phyloP scores from a whole-genome alignment of 1,284 basidiomycete genomes.

The Blastosporella zonata region DNA sequence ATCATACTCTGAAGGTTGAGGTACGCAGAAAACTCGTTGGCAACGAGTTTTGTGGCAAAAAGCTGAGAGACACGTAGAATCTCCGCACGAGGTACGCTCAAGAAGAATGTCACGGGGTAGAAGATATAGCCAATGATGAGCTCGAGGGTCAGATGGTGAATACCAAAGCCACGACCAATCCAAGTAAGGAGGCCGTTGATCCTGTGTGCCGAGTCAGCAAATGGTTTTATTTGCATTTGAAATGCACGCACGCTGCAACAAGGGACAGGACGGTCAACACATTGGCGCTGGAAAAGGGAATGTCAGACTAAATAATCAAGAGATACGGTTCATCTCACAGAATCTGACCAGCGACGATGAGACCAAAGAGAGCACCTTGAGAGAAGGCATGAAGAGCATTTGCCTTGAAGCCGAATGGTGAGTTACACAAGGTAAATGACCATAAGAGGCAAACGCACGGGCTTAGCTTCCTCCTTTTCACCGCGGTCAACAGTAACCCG shows the following conservation, averaged over 20 bases:
- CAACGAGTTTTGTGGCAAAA: slow-evolving; percentile 84
- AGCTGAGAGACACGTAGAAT: slow-evolving; percentile 76
- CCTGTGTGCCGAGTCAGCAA: slow-evolving; percentile 20
- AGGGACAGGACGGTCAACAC: slow-evolving; percentile 80
- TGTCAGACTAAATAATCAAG: slow-evolving; percentile 5
- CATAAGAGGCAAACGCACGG: slow-evolving; percentile 31
- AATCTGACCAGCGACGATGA: slow-evolving; percentile 83
- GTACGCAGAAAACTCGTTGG: slow-evolving; percentile 88
- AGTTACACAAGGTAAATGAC: neutral
- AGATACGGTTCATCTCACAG: slow-evolving; percentile 44
- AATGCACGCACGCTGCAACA: slow-evolving; percentile 53
- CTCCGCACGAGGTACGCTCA: slow-evolving; percentile 72
- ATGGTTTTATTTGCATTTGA: neutral
- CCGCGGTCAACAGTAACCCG: slow-evolving; percentile 77
- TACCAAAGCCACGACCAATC: slow-evolving; percentile 85
- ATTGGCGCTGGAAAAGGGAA: slow-evolving; percentile 50
- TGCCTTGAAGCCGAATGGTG: slow-evolving; percentile 36
- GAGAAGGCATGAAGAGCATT: slow-evolving; percentile 89
- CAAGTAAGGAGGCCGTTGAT: slow-evolving; percentile 88
- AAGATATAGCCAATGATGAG: slow-evolving; percentile 84
- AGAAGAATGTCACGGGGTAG: slow-evolving; percentile 85
- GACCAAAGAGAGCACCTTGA: slow-evolving; percentile 82
- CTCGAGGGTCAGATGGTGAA: slow-evolving; percentile 79
- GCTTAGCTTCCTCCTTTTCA: slow-evolving; percentile 47
- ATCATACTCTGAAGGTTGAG: slow-evolving; percentile 54